These are phyloP conservation scores for Boletus rufocinnamomeus DNA, from an alignment of 768 basidiomycete genomes.

Conservation along the genomic window DNA sequence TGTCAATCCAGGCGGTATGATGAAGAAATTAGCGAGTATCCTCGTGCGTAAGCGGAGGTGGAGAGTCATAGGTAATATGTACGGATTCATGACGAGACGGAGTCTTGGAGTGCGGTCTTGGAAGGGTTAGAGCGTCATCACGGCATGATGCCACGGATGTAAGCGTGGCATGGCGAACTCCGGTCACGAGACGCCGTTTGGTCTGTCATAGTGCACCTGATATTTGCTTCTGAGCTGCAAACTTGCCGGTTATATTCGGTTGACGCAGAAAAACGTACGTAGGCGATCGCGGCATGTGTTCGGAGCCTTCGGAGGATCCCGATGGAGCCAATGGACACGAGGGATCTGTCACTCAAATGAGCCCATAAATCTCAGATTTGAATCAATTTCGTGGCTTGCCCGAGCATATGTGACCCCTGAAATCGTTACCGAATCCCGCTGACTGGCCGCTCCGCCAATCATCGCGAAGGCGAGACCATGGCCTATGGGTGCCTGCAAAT, in stretches of 20 bases:
- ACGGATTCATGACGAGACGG: constrained; percentile 30
- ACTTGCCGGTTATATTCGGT: constrained; percentile 20
- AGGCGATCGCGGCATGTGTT: constrained; percentile 21
- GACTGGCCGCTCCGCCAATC: constrained; percentile 11
- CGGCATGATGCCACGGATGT: constrained; percentile 32
- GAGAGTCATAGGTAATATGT: constrained; percentile 26
- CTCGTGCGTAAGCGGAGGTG: constrained; percentile 19
- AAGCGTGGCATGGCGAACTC: constrained; percentile 17
- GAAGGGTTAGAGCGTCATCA: constrained; percentile 34
- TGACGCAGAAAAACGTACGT: constrained; percentile 14
- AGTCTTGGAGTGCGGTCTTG: constrained; percentile 25
- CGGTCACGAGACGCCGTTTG: constrained; percentile 25
- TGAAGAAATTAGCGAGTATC: constrained; percentile 38
- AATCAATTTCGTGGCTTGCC: constrained; percentile 13
- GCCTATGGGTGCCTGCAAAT: neutral
- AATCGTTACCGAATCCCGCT: constrained; percentile 15
- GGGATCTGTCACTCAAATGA: constrained; percentile 18
- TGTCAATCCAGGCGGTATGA: constrained; percentile 37
- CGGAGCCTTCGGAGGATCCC: constrained; percentile 28
- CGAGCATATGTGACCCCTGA: constrained; percentile 25
- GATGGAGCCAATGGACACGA: constrained; percentile 19
- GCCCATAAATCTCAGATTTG: constrained; percentile 35
- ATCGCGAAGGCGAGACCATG: neutral
- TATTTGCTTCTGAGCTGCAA: constrained; percentile 8
- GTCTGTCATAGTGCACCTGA: neutral